These are phyloP conservation scores for Jaltomata sinuosa DNA, from an alignment of 257 asterid species.

Conservation along the genomic window DNA sequence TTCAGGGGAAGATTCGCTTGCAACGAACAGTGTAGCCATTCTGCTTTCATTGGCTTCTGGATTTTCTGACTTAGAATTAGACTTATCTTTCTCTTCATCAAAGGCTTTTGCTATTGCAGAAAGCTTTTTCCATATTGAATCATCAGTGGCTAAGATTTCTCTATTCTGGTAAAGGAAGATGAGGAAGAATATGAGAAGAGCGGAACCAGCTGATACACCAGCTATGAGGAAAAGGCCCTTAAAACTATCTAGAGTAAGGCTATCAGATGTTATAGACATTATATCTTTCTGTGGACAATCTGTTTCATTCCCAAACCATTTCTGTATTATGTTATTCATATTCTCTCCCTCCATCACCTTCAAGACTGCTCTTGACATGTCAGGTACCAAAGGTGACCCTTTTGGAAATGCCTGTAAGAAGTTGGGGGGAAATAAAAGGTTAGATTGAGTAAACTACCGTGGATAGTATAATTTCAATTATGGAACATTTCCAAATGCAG, in stretches of 20 bases:
- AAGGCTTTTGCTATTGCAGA: constrained; percentile 23
- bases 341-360: constrained; percentile 13
- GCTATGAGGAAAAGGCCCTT: constrained; percentile 28
- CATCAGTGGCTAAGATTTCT: constrained; percentile 8
- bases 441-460: not conserved
- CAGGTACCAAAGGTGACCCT: constrained; percentile 36
- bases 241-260: constrained; percentile 20
- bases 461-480: not conserved
- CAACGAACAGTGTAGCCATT: not conserved
- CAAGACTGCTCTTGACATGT: constrained; percentile 27
- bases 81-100: constrained; percentile 11
- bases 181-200: constrained; percentile 26
- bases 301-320: constrained; percentile 18
- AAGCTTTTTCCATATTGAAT: constrained; percentile 22
- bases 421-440: not conserved
- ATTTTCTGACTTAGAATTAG: not conserved
- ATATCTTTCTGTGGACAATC: not conserved
- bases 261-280: not conserved
- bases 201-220: constrained; percentile 19
- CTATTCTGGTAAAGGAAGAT: constrained; percentile 26
- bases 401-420: constrained; percentile 27
- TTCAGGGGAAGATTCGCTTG: not conserved
- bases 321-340: constrained; percentile 13
- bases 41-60: not conserved
- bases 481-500: not conserved